Base-by-base conservation (phyloP, 2,329 filamentous ascomycete genomes). In the Septoria petroselini region DNA sequence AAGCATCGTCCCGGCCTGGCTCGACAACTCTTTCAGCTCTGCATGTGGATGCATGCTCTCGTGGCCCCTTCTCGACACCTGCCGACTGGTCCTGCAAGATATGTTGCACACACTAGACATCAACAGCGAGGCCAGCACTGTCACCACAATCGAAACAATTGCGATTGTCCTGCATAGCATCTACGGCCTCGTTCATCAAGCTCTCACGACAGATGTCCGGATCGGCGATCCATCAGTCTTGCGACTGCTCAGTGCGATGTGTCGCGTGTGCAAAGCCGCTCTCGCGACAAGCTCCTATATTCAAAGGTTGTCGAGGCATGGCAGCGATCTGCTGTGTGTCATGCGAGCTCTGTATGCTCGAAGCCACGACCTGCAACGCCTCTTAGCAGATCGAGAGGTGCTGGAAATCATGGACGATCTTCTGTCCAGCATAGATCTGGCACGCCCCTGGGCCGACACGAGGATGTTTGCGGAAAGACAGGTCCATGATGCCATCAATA, bases 1-100 rank as follows among this genome's bases (percentile, higher is more conserved):
- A 47, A 73, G 72, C 33, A 71, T 83, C 11, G 75, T 83, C 46
- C 80, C 81, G 2, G 74, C 74, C 2, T 84, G 83, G 60, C 68
- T 83, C 19, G 73, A 77, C 55, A 64, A 62, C 1, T 67, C 74
- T 0, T 73, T 81, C 42, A 65, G 60, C 11, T 73, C 71, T 11
- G 57, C 68, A 3, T 67, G 68, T 18, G 75, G 75, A 2, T 80
- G 78, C 73, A 69, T 82, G 14, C 63, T 82, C 3, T 72, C 73
- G 4, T 58, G 69, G 14, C 80, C 81, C 0, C 68, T 83, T 5
- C 60, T 83, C 19, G 67, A 76, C 41, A 75, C 77, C 1, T 67
- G 73, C 11, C 65, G 65, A 0, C 62, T 65, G 4, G 69, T 74
- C 0, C 66, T 79, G 5, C 58, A 68, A 3, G 68, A 72, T 6